Base-by-base conservation (phyloP, 164 flowering plant species). In the Berberis thunbergii region DNA sequence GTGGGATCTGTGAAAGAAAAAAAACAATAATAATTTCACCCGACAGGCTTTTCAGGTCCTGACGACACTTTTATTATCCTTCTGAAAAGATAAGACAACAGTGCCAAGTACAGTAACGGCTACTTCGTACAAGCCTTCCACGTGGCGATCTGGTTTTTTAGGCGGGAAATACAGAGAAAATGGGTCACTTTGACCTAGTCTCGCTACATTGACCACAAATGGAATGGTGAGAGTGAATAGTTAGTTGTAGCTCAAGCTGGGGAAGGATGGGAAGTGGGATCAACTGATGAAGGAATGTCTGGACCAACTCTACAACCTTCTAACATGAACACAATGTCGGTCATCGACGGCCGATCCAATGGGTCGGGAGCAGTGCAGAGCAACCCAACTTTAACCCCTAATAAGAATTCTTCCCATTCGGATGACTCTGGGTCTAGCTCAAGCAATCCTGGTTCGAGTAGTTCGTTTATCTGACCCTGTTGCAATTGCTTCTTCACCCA, bases 381-480 rank as follows among this genome's bases (percentile, higher is more conserved):
- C 68, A 94, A 60, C 9, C 86, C 99, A 39, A 94, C 96, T 71
- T 94, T 94, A 40, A 94, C 77, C 0, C 96, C 99, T 10, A 94
- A 73, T 73, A 94, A 76, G 70, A 89, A 94, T 73, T 94, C 99
- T 69, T 94, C 99, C 97, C 99, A 94, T 65, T 94, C 99, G 3
- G 96, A 84, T 49, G 97, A 87, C 64, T 94, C 99, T 0, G 99
- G 97, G 68, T 94, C 99, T 2, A 94, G 79, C 73, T 94, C 99
- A 0, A 91, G 80, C 71, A 89, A 67, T 0, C 97, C 97, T 10
- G 95, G 93, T 56, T 94, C 99, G 1, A 94, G 73, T 45, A 94
- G 66, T 66, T 94, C 97, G 0, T 88, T 70, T 42, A 94, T 78
- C 60, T 87, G 93, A 45, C 99, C 97, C 43, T 66, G 79, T 58